These are phyloP conservation scores for Malus hybrid DNA, from an alignment of 331 rosid species.

Conservation along the genomic window DNA sequence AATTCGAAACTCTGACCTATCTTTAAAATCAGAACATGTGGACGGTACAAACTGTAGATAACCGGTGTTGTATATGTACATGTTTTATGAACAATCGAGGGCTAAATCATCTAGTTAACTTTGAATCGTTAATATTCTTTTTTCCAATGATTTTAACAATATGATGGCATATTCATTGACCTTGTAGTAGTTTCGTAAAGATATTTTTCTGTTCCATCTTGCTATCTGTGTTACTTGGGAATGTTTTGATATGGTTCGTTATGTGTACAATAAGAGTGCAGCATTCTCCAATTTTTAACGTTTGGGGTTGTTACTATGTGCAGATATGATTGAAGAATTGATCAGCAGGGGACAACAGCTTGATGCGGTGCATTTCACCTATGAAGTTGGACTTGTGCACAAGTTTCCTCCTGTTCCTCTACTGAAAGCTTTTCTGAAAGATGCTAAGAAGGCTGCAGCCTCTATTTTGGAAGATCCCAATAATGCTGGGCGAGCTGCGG, in stretches of 20 bases:
- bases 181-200: background rate
- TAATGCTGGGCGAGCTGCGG: constrained; percentile 89
- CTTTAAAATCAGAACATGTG: background rate
- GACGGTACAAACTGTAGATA: background rate
- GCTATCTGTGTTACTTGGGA: background rate
- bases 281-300: constrained; percentile 6
- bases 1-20: background rate
- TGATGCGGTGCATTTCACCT: constrained; percentile 96
- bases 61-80: background rate
- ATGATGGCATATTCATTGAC: background rate
- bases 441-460: constrained; percentile 89
- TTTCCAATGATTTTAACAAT: background rate
- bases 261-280: background rate
- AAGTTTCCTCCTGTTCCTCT: constrained; percentile 88
- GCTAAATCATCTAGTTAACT: background rate
- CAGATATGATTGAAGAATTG: constrained; percentile 93
- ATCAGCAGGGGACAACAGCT: constrained; percentile 96
- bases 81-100: background rate
- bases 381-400: constrained; percentile 82
- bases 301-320: constrained; percentile 8
- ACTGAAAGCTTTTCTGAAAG: constrained; percentile 75
- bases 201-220: background rate
- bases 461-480: constrained; percentile 86
- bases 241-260: background rate
- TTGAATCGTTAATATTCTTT: background rate